Evolutionary conservation across 169 alveolate genomes (phyloP), one percentile per base, ranked within the genome.

Genomic region (Cryptosporidium felis): DNA sequence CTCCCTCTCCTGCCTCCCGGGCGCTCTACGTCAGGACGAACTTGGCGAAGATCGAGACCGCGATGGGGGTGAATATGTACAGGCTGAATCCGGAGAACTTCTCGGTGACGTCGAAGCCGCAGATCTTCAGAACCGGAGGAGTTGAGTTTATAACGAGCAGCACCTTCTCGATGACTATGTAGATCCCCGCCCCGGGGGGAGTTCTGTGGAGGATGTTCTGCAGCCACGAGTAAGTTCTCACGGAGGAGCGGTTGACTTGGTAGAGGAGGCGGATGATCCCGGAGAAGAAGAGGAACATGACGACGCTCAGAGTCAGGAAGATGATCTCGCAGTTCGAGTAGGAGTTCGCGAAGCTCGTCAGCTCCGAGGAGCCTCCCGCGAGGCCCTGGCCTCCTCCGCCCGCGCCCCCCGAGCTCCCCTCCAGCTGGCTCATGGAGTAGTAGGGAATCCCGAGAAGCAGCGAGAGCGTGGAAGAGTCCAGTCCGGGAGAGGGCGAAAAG

Each of bases 101-200:
- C 26, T 74, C 85, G 12, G 63, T 74, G 6, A 74, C 58, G 41
- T 74, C 66, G 42, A 74, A 53, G 16, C 85, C 85, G 21, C 63
- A 74, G 18, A 74, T 53, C 40, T 74, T 74, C 2, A 74, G 26
- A 14, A 58, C 30, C 6, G 85, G 85, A 1, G 85, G 85, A 12
- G 85, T 74, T 23, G 85, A 74, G 58, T 49, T 74, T 0, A 74
- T 74, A 16, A 74, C 85, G 14, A 74, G 42, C 14, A 74, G 28
- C 16, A 74, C 85, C 56, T 74, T 74, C 45, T 74, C 85, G n/a
- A 74, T 74, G 6, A 74, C 85, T 21, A 74, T 74, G 38, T 74
- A 74, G 28, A 74, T 74, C 26, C 85, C 85, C 2, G 85, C 85
- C 16, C 85, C 85, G 0, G 85, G 85, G 10, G 85, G 85, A 51